These are phyloP conservation scores for Pseudoturritis turrita DNA, from an alignment of 345 rosid species.

Conservation along the genomic window DNA sequence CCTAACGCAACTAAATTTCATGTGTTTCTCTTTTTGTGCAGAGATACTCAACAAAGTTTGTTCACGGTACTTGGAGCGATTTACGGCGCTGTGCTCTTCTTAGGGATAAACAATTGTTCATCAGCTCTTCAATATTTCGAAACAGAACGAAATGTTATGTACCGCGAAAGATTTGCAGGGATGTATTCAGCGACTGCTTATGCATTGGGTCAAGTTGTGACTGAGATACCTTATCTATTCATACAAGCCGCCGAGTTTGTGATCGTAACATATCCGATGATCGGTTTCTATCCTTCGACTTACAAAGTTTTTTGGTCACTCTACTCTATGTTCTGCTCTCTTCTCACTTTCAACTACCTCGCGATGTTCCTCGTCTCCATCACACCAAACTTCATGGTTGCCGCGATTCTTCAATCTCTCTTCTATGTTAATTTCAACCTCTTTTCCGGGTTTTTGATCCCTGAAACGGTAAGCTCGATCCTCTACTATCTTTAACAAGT, in stretches of 20 bases:
- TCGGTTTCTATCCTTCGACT: conserved; percentile 50
- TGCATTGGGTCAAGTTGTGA: conserved; percentile 66
- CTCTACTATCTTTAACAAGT: neutral
- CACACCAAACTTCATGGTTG: conserved; percentile 61
- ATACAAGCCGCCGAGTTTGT: conserved; percentile 38
- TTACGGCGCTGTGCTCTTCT: conserved; percentile 38
- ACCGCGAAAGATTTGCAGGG: conserved; percentile 78
- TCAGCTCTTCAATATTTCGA: conserved; percentile 51
- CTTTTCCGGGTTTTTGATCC: conserved; percentile 66
- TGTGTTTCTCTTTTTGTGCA: conserved; percentile 13
- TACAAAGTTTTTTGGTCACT: conserved; percentile 66
- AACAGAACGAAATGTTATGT: conserved; percentile 61
- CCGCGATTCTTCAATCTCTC: conserved; percentile 43
- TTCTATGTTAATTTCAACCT: conserved; percentile 47
- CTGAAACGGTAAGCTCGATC: conserved; percentile 50
- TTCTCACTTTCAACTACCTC: conserved; percentile 55
- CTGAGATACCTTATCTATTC: conserved; percentile 66
- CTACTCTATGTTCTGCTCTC: conserved; percentile 52
- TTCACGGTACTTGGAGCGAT: conserved; percentile 61
- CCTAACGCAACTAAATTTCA: too few relatives aligned
- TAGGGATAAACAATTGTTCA: conserved; percentile 69
- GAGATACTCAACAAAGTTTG: conserved; percentile 60
- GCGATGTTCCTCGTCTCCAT: conserved; percentile 67
- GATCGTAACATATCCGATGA: conserved; percentile 63
- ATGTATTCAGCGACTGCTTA: conserved; percentile 73